These are phyloP conservation scores for Panicum hallii DNA, from an alignment of 202 grass and related monocot genomes.

Conservation along the genomic window DNA sequence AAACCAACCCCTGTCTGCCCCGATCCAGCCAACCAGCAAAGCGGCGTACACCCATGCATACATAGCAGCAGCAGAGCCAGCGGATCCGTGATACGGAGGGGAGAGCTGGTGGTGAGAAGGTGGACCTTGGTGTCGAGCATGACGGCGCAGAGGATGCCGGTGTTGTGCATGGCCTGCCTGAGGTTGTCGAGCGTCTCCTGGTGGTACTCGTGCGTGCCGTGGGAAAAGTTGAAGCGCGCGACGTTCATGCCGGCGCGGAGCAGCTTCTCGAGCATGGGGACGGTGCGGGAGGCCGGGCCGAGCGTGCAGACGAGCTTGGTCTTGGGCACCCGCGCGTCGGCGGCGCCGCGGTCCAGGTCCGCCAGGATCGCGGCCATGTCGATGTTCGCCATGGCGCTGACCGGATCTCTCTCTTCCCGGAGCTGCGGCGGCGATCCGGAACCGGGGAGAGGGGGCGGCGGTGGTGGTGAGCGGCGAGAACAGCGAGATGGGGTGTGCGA, in stretches of 20 bases:
- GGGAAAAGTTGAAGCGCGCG: conserved; percentile 98
- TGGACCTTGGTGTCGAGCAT: conserved; percentile 97
- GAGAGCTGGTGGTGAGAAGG: too few relatives aligned
- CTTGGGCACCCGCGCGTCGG: conserved; percentile 61
- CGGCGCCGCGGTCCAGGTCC: conserved; percentile 46
- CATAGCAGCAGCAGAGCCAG: not conserved
- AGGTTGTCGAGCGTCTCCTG: conserved; percentile 94
- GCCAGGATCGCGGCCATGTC: conserved; percentile 79
- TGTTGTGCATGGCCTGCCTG: conserved; percentile 90
- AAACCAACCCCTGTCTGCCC: not conserved
- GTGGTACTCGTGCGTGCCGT: conserved; percentile 95
- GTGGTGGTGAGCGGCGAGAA: not conserved
- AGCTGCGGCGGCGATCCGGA: conserved; percentile 23
- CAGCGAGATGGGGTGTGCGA: conserved; percentile 11
- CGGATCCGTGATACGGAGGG: not conserved
- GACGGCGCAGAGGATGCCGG: conserved; percentile 87
- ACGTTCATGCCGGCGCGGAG: conserved; percentile 98
- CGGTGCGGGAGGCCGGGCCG: conserved; percentile 81
- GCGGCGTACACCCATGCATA: not conserved
- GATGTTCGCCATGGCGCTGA: conserved; percentile 75
- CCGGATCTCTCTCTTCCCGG: not conserved
- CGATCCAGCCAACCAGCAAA: not conserved
- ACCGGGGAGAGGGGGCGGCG: not conserved
- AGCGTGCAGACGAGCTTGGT: conserved; percentile 89
- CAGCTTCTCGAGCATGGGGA: conserved; percentile 94